phyloP scores from a whole-genome alignment of 768 basidiomycete genomes.

The Kwoniella shandongensis region DNA sequence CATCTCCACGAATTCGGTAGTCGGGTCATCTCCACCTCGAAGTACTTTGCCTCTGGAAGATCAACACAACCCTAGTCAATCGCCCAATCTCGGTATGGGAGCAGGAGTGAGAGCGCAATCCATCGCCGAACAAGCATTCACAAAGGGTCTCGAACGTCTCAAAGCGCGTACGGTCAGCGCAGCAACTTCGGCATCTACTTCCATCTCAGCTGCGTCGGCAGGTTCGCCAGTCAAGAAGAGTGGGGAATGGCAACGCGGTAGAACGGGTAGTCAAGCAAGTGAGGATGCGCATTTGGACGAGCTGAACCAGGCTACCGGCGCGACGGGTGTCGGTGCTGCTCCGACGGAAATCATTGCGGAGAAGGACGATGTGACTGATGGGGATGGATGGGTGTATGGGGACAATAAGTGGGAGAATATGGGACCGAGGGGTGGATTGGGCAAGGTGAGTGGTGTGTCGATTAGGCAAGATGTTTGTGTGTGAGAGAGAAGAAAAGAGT shows the following conservation, averaged over 20 bases:
- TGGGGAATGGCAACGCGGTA: constrained; percentile 16
- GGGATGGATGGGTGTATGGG: constrained; percentile 88
- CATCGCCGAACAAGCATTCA: constrained; percentile 54
- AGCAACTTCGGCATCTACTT: background rate
- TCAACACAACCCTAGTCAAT: constrained; percentile 2
- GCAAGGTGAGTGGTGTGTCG: constrained; percentile 59
- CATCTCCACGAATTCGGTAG: constrained; percentile 4
- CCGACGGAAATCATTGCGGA: constrained; percentile 35
- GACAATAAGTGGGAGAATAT: constrained; percentile 93
- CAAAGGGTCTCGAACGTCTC: constrained; percentile 52
- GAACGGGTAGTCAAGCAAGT: constrained; percentile 39
- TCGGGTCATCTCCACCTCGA: constrained; percentile 25
- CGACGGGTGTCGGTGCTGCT: constrained; percentile 3
- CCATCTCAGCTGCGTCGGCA: background rate
- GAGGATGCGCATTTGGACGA: constrained; percentile 26
- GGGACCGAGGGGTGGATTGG: constrained; percentile 74
- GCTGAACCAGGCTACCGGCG: background rate
- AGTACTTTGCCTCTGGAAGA: constrained; percentile 3
- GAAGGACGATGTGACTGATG: constrained; percentile 62
- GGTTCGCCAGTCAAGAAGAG: constrained; percentile 22
- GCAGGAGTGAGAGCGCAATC: constrained; percentile 30
- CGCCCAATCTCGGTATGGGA: constrained; percentile 2
- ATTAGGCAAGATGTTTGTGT: background rate
- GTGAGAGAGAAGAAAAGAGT: too few species aligned
- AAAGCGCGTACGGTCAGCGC: constrained; percentile 45